These are phyloP conservation scores for Ramularia endophylla DNA, from an alignment of 2,329 filamentous ascomycete species.

Conservation along the genomic window DNA sequence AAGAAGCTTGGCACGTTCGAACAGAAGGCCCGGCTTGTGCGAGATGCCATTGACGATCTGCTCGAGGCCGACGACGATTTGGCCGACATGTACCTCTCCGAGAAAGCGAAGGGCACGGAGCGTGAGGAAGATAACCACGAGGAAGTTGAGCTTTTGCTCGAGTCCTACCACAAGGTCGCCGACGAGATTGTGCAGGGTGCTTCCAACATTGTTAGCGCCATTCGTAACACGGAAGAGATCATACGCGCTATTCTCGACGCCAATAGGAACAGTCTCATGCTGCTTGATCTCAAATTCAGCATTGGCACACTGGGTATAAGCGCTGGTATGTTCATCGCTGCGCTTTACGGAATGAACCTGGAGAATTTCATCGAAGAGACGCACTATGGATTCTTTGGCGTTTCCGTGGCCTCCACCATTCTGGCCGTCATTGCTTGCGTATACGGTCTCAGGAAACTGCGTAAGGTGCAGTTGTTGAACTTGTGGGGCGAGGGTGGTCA, in stretches of 20 bases:
- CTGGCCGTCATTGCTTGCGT: conserved; percentile 73
- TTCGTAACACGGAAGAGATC: conserved; percentile 97
- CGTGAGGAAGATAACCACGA: conserved; percentile 83
- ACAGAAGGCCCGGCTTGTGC: conserved; percentile 88
- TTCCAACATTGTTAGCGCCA: conserved; percentile 86
- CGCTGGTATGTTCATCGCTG: conserved; percentile 89
- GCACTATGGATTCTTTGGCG: conserved; percentile 72
- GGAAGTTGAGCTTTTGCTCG: conserved; percentile 92
- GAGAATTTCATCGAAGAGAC: conserved; percentile 98
- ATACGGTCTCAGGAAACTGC: conserved; percentile 77
- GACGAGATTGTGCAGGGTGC: conserved; percentile 97
- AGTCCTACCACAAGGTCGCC: conserved; percentile 96
- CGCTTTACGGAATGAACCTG: conserved; percentile 99
- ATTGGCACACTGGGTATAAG: conserved; percentile 92
- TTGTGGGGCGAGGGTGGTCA: conserved; percentile 64
- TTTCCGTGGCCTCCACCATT: conserved; percentile 64
- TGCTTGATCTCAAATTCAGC: conserved; percentile 92
- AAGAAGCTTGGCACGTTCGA: conserved; percentile 97
- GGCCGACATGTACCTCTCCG: conserved; percentile 89
- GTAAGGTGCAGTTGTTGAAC: conserved; percentile 78
- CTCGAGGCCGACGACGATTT: conserved; percentile 95
- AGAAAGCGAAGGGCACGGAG: conserved; percentile 68
- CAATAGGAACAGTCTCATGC: conserved; percentile 96
- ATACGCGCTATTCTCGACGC: conserved; percentile 96
- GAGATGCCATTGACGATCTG: conserved; percentile 91